These are phyloP conservation scores for Cytospora paraplurivora DNA, from an alignment of 2,329 filamentous ascomycete species.

Conservation along the genomic window DNA sequence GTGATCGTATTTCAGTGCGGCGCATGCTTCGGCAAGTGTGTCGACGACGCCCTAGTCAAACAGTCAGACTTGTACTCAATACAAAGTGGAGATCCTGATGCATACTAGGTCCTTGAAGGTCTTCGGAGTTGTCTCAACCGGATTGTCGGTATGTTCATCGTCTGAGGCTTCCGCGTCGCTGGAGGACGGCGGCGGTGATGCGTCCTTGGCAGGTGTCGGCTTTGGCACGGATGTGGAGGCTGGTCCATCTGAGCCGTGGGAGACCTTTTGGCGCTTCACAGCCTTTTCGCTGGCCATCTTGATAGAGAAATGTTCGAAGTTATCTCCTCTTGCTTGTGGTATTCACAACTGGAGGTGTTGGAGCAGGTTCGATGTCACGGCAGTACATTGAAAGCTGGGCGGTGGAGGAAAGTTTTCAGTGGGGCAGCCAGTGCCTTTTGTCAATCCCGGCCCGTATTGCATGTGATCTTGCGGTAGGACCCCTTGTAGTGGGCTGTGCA, in stretches of 20 bases:
- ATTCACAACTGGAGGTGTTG: not conserved
- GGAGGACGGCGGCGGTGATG: conserved; percentile 24
- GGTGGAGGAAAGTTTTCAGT: conserved; percentile 13
- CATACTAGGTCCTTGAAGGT: conserved; percentile 66
- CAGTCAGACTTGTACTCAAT: not conserved
- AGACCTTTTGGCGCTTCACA: conserved; percentile 46
- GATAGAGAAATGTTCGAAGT: not conserved
- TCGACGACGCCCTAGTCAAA: conserved; percentile 73
- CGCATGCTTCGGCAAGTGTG: conserved; percentile 85
- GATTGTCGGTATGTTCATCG: conserved; percentile 30
- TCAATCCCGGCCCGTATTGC: not conserved
- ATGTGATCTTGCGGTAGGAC: not conserved
- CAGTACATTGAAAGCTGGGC: not conserved
- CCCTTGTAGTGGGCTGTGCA: not conserved
- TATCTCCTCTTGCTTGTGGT: not conserved
- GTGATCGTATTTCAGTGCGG: conserved; percentile 75
- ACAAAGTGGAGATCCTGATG: not conserved
- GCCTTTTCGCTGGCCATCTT: conserved; percentile 26
- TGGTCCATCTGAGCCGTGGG: conserved; percentile 33
- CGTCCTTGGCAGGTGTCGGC: conserved; percentile 22
- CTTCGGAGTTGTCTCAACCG: conserved; percentile 44
- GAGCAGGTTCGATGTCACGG: not conserved
- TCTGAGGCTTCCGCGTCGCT: conserved; percentile 31
- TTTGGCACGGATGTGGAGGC: conserved; percentile 17
- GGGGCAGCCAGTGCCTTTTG: conserved; percentile 8